Conservation (phyloP, 1,139 yeast genomes). For the Pichia sp. region DNA sequence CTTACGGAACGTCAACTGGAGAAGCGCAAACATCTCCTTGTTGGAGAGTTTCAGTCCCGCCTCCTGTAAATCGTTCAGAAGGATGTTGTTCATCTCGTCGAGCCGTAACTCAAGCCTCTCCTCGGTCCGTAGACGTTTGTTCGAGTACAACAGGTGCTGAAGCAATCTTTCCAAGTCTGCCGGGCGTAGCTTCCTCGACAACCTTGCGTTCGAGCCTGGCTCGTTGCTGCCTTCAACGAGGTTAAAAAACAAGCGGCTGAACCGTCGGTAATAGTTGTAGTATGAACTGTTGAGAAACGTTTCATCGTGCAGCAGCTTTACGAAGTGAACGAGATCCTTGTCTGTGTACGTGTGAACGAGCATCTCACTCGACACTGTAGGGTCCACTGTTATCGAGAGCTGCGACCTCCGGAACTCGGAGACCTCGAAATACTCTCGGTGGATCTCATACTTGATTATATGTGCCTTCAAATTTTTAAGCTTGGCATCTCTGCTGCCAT, state of each 20-base stretch:
- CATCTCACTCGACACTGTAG: constrained; percentile 5
- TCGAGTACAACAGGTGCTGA: constrained; percentile 9
- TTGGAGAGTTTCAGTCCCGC: constrained; percentile 12
- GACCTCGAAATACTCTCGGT: constrained; percentile 10
- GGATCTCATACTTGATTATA: constrained; percentile 15
- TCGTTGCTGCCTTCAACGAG: neutral
- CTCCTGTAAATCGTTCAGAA: constrained; percentile 5
- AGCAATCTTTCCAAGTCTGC: constrained; percentile 14
- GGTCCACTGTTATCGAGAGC: constrained; percentile 1
- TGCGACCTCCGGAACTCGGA: constrained; percentile 1
- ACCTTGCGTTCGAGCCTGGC: neutral
- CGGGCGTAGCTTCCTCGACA: constrained; percentile 12
- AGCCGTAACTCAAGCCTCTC: constrained; percentile 5
- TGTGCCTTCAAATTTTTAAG: constrained; percentile 12
- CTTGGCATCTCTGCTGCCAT: neutral
- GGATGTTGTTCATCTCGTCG: constrained; percentile 2
- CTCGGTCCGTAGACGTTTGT: neutral
- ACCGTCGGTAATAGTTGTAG: constrained; percentile 5
- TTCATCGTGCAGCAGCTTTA: constrained; percentile 10
- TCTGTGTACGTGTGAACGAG: constrained; percentile 12
- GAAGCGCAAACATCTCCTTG: constrained; percentile 14
- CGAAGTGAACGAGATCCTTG: constrained; percentile 8
- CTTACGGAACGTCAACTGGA: constrained; percentile 9
- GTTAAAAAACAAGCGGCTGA: constrained; percentile 2
- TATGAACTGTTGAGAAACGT: constrained; percentile 11